Percentiles rank a stretch among this genome's conserved stretches.
phyloP scores from a whole-genome alignment of 2,329 filamentous ascomycete genomes.

The Penicillium sp. region DNA sequence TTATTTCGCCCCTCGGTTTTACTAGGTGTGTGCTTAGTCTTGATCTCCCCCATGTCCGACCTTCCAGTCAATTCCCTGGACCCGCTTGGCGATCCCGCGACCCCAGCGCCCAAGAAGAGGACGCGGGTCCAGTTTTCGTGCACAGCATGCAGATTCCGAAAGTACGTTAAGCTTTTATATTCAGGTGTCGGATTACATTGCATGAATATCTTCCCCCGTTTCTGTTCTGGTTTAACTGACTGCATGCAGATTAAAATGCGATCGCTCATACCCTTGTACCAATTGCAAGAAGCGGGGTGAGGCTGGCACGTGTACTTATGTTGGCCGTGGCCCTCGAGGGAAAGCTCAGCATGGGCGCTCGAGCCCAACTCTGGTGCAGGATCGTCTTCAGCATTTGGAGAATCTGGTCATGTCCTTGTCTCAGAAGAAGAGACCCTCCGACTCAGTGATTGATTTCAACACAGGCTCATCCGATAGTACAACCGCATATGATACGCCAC shows the following conservation, averaged over 20 bases:
- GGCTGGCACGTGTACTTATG: slow-evolving; percentile 40
- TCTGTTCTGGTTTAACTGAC: slow-evolving; percentile 4
- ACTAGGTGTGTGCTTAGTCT: neutral
- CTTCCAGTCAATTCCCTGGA: slow-evolving; percentile 13
- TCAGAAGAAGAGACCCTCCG: slow-evolving; percentile 35
- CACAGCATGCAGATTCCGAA: slow-evolving; percentile 45
- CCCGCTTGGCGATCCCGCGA: slow-evolving; percentile 17
- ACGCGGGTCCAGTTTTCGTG: slow-evolving; percentile 48
- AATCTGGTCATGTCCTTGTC: slow-evolving; percentile 45
- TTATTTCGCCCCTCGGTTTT: neutral
- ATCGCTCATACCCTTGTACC: slow-evolving; percentile 43
- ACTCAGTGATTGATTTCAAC: slow-evolving; percentile 20
- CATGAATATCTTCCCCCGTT: neutral
- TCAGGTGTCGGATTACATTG: neutral
- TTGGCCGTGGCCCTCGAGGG: slow-evolving; percentile 43
- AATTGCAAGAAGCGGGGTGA: slow-evolving; percentile 45
- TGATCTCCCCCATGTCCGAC: slow-evolving; percentile 4
- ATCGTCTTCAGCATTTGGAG: slow-evolving; percentile 45
- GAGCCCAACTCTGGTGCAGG: slow-evolving; percentile 41
- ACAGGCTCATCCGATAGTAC: slow-evolving; percentile 14
- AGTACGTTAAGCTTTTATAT: slow-evolving; percentile 32
- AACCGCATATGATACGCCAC: slow-evolving; percentile 20
- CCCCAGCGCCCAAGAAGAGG: slow-evolving; percentile 36
- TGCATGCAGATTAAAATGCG: slow-evolving; percentile 42
- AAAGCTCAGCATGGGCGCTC: slow-evolving; percentile 35